Conservation (phyloP, 179 eudicot genomes). For the Heliamphora pulchella region DNA sequence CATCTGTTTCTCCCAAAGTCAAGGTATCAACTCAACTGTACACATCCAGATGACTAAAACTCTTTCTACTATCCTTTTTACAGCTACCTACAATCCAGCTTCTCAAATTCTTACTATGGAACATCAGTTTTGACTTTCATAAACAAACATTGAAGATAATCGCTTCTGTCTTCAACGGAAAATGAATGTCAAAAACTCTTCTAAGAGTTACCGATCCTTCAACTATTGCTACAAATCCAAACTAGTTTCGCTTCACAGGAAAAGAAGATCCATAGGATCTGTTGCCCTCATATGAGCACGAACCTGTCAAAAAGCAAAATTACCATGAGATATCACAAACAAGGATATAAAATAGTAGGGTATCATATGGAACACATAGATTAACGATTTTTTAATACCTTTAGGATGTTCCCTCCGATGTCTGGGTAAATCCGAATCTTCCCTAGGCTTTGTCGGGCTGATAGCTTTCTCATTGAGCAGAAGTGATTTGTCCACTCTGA, state of each 20-base stretch:
- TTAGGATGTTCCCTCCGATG: not conserved
- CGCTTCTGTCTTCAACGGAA: too few relatives aligned
- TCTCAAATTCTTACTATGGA: not conserved
- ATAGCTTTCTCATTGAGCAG: not conserved
- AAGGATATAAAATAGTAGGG: not conserved
- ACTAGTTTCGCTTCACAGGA: not conserved
- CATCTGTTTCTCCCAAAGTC: not conserved
- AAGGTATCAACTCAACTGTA: not conserved
- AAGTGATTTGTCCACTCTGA: not conserved
- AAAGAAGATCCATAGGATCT: not conserved
- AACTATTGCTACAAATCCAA: not conserved
- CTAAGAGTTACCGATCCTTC: not conserved
- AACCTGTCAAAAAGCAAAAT: not conserved
- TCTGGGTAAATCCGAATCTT: slow-evolving; percentile 2
- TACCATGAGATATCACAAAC: not conserved
- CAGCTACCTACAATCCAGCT: not conserved
- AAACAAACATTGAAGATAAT: not conserved
- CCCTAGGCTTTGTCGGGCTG: not conserved
- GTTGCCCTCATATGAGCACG: not conserved
- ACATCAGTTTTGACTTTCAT: not conserved
- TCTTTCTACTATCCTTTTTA: not conserved
- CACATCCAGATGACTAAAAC: not conserved
- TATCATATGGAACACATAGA: not conserved
- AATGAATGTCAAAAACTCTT: not conserved
- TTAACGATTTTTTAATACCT: slow-evolving; percentile 1